Evolutionary conservation across 805 yeast genomes (phyloP).

Genomic region (Metschnikowia bowlesiae): DNA sequence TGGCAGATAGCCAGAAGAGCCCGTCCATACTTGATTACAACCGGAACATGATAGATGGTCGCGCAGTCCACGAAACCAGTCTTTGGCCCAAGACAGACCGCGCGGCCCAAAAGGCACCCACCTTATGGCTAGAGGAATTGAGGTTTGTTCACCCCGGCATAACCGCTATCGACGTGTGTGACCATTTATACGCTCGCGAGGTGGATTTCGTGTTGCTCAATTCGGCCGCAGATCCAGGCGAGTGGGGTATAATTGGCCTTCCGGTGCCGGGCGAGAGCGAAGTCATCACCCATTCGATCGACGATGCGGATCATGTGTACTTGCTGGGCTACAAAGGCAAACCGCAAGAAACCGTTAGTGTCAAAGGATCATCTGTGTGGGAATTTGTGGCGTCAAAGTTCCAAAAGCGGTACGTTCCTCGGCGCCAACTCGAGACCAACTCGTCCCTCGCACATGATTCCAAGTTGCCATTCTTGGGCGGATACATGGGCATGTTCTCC

Average conservation of each 20-base stretch:
- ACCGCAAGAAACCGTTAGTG: conserved; percentile 4
- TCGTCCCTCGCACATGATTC: conserved; percentile 18
- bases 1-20: conserved; percentile 3
- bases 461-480: conserved; percentile 81
- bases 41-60: conserved; percentile 1
- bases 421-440: conserved; percentile 22
- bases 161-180: conserved; percentile 49
- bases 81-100: conserved; percentile 13
- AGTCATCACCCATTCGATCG: conserved; percentile 60
- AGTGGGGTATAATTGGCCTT: conserved; percentile 82
- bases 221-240: conserved; percentile 80
- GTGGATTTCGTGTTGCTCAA: conserved; percentile 54
- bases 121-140: conserved; percentile 4
- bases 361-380: conserved; percentile 42
- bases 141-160: conserved; percentile 9
- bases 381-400: conserved; percentile 46
- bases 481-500: conserved; percentile 77
- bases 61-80: conserved; percentile 22
- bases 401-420: conserved; percentile 31
- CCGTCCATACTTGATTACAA: conserved; percentile 1
- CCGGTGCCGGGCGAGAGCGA: conserved; percentile 45
- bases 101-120: background rate
- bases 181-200: conserved; percentile 25
- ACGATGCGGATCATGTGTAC: conserved; percentile 23
- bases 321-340: conserved; percentile 26